These are phyloP conservation scores for Talaromyces rugulosus DNA, from an alignment of 2,329 filamentous ascomycete species.

Conservation along the genomic window DNA sequence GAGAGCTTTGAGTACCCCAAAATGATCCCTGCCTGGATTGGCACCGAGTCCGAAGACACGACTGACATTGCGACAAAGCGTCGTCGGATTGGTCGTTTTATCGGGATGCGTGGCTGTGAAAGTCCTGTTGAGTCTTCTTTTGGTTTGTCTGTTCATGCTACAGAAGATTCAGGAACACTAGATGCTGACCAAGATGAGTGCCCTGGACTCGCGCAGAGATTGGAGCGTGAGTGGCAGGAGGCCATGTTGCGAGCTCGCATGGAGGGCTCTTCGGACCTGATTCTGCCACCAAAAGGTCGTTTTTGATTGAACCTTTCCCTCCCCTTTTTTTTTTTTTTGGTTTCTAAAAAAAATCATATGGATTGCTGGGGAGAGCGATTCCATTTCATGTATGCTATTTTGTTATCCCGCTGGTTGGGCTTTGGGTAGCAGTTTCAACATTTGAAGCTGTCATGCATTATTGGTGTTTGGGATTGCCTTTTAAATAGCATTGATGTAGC, in stretches of 20 bases:
- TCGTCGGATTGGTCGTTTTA: slow-evolving; percentile 39
- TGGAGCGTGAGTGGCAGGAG: slow-evolving; percentile 13
- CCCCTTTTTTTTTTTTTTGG: background rate
- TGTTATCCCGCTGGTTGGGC: background rate
- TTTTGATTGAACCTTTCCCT: background rate
- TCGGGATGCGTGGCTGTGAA: slow-evolving; percentile 37
- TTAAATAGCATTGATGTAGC: background rate
- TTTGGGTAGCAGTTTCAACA: background rate
- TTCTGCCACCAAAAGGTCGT: background rate
- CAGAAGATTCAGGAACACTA: background rate
- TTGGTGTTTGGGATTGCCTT: background rate
- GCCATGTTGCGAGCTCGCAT: slow-evolving; percentile 1
- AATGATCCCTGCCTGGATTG: slow-evolving; percentile 27
- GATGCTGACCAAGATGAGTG: background rate
- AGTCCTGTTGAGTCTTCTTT: slow-evolving; percentile 18
- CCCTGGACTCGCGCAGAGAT: background rate
- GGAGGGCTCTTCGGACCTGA: background rate
- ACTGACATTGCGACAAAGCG: slow-evolving; percentile 35
- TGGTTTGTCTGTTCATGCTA: background rate
- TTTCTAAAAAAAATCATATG: background rate
- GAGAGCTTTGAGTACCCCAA: slow-evolving; percentile 34
- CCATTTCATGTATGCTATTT: background rate
- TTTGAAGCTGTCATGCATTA: background rate
- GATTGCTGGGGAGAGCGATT: background rate
- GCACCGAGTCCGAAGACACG: slow-evolving; percentile 14